These are phyloP conservation scores for Stachybotrys chartarum DNA, from an alignment of 2,329 filamentous ascomycete species.

Conservation along the genomic window DNA sequence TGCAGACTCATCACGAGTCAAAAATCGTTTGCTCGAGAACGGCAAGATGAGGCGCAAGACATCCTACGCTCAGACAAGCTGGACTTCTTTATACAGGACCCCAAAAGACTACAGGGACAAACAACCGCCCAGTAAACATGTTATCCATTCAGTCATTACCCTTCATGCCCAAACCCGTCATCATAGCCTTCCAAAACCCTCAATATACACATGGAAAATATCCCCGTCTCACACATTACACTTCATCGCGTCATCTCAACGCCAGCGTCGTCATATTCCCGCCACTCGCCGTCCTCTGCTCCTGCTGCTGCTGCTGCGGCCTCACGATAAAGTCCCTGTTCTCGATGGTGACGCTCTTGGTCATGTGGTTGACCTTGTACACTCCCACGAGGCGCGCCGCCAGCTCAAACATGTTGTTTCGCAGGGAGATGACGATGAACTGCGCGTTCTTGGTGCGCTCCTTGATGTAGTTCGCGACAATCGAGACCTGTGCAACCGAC, in stretches of 20 bases:
- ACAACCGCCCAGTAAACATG: not conserved
- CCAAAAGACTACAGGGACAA: too few relatives aligned
- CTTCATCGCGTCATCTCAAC: slow-evolving; percentile 19
- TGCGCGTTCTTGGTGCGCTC: slow-evolving; percentile 98
- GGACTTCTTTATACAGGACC: not conserved
- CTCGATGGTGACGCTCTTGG: slow-evolving; percentile 84
- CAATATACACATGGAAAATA: slow-evolving; percentile 3
- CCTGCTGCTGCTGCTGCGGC: slow-evolving; percentile 22
- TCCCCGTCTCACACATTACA: not conserved
- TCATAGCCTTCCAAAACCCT: not conserved
- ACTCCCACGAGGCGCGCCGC: slow-evolving; percentile 92
- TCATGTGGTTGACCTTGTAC: slow-evolving; percentile 99
- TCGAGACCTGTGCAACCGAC: slow-evolving; percentile 63
- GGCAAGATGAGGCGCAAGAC: not conserved
- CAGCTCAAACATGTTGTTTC: slow-evolving; percentile 99
- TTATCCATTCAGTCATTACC: not conserved
- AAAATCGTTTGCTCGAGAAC: not conserved
- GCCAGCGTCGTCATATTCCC: slow-evolving; percentile 26
- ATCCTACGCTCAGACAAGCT: not conserved
- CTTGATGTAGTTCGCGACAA: slow-evolving; percentile 98
- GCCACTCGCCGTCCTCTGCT: slow-evolving; percentile 17
- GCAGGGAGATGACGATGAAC: slow-evolving; percentile 94
- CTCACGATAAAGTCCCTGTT: slow-evolving; percentile 67
- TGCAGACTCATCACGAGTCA: too few relatives aligned
- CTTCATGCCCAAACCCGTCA: not conserved